Evolutionary conservation across 371 early-diverging fungal genomes (phyloP).

Genomic region (Mucor racemosus): DNA sequence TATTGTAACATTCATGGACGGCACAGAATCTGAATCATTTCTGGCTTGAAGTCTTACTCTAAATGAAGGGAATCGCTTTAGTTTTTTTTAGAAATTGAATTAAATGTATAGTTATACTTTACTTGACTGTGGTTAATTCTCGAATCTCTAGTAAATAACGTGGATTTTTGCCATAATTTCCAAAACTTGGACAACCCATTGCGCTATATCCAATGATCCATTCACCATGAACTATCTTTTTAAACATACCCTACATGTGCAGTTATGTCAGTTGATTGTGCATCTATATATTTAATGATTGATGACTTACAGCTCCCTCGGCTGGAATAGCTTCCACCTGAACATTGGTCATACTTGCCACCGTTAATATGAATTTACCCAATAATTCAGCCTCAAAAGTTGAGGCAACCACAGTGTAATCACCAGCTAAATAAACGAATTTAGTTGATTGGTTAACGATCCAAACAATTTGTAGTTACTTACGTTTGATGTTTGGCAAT

Average conservation of each 20-base stretch:
- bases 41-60: constrained; percentile 77
- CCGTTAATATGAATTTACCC: constrained; percentile 71
- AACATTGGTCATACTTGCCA: constrained; percentile 57
- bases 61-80: not conserved
- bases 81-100: not conserved
- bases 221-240: constrained; percentile 66
- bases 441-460: not conserved
- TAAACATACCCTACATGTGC: constrained; percentile 67
- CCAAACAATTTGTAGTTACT: not conserved
- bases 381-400: constrained; percentile 77
- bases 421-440: constrained; percentile 54
- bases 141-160: constrained; percentile 67
- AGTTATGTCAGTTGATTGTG: not conserved
- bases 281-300: not conserved
- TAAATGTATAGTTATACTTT: constrained; percentile 17
- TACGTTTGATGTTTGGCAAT: constrained; percentile 59
- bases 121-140: constrained; percentile 68
- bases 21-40: constrained; percentile 60
- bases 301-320: constrained; percentile 76
- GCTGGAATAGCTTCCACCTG: constrained; percentile 63
- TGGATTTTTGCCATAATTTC: constrained; percentile 70
- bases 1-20: constrained; percentile 74
- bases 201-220: constrained; percentile 71
- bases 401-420: constrained; percentile 79
- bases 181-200: constrained; percentile 69